phyloP scores from a whole-genome alignment of 2,329 filamentous ascomycete genomes.

The Zarea fungicola region DNA sequence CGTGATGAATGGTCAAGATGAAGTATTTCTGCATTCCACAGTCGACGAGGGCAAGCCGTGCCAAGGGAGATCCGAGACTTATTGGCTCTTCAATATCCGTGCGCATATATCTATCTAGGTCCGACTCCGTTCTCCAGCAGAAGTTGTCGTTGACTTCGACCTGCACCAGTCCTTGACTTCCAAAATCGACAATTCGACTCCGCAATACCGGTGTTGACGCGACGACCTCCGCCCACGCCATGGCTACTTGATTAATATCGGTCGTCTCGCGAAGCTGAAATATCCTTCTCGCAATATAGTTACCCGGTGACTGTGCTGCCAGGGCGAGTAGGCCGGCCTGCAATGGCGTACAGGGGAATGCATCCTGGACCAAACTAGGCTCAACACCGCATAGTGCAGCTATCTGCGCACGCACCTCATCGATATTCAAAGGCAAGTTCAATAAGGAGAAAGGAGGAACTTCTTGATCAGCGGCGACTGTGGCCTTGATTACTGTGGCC shows the following conservation, averaged over 20 bases:
- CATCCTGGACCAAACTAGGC: neutral
- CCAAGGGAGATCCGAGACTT: neutral
- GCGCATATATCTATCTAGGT: neutral
- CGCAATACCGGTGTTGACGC: constrained; percentile 1
- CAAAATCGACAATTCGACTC: constrained; percentile 6
- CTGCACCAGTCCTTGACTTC: constrained; percentile 6
- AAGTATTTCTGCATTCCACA: constrained; percentile 17
- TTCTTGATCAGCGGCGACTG: neutral
- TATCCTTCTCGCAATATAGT: constrained; percentile 4
- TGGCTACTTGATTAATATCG: neutral
- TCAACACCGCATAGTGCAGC: neutral
- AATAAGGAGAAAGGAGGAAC: constrained; percentile 6
- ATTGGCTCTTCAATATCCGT: neutral
- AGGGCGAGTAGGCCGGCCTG: constrained; percentile 4
- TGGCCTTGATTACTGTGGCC: constrained; percentile 2
- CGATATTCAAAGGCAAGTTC: neutral
- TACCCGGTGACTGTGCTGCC: neutral
- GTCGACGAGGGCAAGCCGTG: neutral
- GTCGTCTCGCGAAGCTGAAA: neutral
- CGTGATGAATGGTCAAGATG: constrained; percentile 27
- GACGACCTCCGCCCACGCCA: constrained; percentile 3
- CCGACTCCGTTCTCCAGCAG: neutral
- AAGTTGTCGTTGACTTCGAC: neutral
- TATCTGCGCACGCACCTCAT: neutral
- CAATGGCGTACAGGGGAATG: constrained; percentile 9